Percentiles rank a stretch among this genome's conserved stretches.
Conservation (phyloP, 306 rosid genomes). For the Vachellia pachyceras region DNA sequence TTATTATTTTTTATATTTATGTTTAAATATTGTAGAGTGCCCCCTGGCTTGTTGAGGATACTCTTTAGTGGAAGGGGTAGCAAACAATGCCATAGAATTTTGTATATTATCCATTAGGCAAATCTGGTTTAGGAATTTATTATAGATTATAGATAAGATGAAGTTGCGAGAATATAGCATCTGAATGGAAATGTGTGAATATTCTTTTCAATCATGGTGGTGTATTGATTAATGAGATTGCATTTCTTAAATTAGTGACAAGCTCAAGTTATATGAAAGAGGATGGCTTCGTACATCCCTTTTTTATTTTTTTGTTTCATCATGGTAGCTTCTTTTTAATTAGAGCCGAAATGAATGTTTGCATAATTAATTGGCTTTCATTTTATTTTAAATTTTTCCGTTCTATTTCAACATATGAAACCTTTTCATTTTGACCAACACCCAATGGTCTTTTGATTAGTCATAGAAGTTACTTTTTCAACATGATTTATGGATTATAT, state of each 20-base stretch:
- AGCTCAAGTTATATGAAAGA: background rate
- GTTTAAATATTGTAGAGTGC: slow-evolving; percentile 32
- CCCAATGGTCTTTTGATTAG: no score
- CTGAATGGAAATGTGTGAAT: background rate
- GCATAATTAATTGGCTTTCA: background rate
- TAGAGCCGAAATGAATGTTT: background rate
- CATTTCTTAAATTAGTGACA: background rate
- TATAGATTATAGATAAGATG: background rate
- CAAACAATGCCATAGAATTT: slow-evolving; percentile 42
- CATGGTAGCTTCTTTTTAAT: background rate
- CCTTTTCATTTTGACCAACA: no score
- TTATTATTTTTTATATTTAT: slow-evolving; percentile 37
- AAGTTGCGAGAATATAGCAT: slow-evolving; percentile 24
- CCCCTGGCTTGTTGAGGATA: background rate
- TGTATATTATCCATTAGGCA: slow-evolving; percentile 46
- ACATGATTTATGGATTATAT: no score
- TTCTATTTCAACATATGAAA: background rate
- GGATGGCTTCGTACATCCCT: background rate
- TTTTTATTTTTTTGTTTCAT: background rate
- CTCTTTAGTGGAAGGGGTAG: slow-evolving; percentile 26
- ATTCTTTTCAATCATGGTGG: slow-evolving; percentile 1
- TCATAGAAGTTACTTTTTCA: no score
- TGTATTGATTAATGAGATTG: background rate
- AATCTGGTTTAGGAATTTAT: background rate
- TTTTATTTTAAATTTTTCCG: background rate